Evolutionary conservation across 768 basidiomycete species (phyloP).

Genomic region (Leccinum uliginosum): DNA sequence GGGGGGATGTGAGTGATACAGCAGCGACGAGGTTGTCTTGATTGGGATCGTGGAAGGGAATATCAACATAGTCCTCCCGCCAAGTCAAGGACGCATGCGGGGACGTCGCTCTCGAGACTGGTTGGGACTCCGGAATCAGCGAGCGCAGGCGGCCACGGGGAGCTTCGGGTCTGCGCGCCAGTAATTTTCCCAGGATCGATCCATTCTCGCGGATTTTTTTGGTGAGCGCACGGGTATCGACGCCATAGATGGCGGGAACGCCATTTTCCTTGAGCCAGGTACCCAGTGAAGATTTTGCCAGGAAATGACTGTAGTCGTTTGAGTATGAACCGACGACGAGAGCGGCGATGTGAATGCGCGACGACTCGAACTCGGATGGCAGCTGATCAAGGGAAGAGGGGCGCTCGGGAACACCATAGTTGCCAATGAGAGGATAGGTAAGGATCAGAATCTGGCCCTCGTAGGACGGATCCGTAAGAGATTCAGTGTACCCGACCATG

Average conservation of each 20-base stretch:
- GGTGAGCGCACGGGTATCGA: conserved; percentile 95
- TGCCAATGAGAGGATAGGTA: conserved; percentile 95
- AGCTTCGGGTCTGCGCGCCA: conserved; percentile 55
- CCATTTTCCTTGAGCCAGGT: conserved; percentile 94
- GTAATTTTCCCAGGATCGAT: conserved; percentile 81
- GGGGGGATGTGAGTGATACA: conserved; percentile 72
- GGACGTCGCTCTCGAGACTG: conserved; percentile 46
- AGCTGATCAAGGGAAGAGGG: conserved; percentile 45
- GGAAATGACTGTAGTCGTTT: conserved; percentile 90
- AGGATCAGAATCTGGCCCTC: conserved; percentile 96
- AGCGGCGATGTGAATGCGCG: conserved; percentile 88
- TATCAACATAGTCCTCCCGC: conserved; percentile 78
- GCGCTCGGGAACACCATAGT: conserved; percentile 92
- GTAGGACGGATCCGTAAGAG: conserved; percentile 97
- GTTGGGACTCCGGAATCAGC: conserved; percentile 34
- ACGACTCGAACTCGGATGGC: conserved; percentile 86
- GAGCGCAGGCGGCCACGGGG: conserved; percentile 36
- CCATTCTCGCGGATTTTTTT: conserved; percentile 96
- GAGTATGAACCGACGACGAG: conserved; percentile 94
- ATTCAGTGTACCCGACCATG: conserved; percentile 99
- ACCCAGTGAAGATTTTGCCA: conserved; percentile 82
- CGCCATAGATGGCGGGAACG: conserved; percentile 90
- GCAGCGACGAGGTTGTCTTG: conserved; percentile 83
- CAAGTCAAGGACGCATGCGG: conserved; percentile 57
- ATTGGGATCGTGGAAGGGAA: conserved; percentile 88